Percentiles rank a stretch among this genome's conserved stretches.
These are phyloP conservation scores for Persicaria tinctoria DNA, from an alignment of 148 eudicot genomes.

Conservation along the genomic window DNA sequence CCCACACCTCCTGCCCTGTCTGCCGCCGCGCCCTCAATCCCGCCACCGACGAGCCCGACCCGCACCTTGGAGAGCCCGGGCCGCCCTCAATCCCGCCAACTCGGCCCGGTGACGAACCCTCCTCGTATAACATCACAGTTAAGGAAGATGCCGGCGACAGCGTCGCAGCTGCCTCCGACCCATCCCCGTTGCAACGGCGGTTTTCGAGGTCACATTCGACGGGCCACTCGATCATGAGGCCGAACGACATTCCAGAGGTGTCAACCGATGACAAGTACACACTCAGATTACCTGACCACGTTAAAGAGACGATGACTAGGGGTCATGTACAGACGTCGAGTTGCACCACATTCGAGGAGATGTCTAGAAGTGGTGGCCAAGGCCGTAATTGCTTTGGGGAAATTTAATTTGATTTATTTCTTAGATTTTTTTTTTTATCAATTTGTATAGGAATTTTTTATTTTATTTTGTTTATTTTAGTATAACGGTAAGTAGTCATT, in stretches of 20 bases:
- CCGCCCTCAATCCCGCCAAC: not conserved
- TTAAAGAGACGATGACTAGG: conserved; percentile 26
- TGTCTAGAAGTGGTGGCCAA: not conserved
- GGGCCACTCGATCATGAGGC: conserved; percentile 57
- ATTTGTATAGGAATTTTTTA: no score
- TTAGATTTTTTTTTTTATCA: not conserved
- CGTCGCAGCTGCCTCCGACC: not conserved
- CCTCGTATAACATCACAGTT: not conserved
- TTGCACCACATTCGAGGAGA: conserved; percentile 40
- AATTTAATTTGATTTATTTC: not conserved
- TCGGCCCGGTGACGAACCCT: not conserved
- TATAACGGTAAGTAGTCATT: no score
- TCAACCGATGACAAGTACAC: conserved; percentile 42
- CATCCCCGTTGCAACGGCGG: conserved; percentile 5
- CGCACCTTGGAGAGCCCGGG: not conserved
- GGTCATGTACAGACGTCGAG: conserved; percentile 36
- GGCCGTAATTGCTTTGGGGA: conserved; percentile 11
- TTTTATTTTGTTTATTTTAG: no score
- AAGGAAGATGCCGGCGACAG: not conserved
- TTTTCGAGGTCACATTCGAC: conserved; percentile 71
- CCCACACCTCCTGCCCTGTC: conserved; percentile 69
- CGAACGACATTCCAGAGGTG: not conserved
- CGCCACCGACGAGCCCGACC: not conserved
- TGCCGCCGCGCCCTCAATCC: conserved; percentile 52
- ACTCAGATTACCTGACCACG: conserved; percentile 39